These are phyloP conservation scores for Thraustotheca clavata DNA, from an alignment of 352 stramenopile species.

Conservation along the genomic window DNA sequence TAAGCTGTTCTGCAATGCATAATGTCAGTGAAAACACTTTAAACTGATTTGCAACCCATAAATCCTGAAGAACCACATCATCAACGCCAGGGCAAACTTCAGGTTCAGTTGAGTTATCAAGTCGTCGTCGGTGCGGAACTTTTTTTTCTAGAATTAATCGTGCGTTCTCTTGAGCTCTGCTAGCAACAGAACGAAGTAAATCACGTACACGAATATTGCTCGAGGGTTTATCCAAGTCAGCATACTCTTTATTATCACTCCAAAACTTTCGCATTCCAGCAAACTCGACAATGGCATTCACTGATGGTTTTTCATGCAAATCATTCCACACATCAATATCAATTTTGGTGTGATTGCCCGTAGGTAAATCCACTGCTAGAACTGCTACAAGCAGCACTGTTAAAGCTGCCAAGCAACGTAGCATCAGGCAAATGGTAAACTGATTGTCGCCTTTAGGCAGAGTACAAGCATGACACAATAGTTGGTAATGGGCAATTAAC, in stretches of 20 bases:
- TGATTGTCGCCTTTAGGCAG: neutral
- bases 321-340: neutral
- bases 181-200: neutral
- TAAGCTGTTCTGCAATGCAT: slow-evolving; percentile 14
- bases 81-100: slow-evolving; percentile 3
- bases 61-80: neutral
- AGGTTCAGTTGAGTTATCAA: neutral
- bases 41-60: slow-evolving; percentile 6
- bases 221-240: slow-evolving; percentile 3
- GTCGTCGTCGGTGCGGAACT: neutral
- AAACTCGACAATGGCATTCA: slow-evolving; percentile 3
- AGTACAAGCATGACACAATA: neutral
- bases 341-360: neutral
- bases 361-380: neutral
- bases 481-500: neutral
- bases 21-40: neutral
- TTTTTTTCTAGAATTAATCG: neutral
- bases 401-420: neutral
- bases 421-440: neutral
- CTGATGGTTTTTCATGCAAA: neutral
- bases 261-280: neutral
- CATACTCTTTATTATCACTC: neutral
- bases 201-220: neutral
- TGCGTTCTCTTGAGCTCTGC: neutral
- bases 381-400: neutral